Conservation (phyloP, 495 filamentous ascomycete species). For the Sabuloglossum arenarium region DNA sequence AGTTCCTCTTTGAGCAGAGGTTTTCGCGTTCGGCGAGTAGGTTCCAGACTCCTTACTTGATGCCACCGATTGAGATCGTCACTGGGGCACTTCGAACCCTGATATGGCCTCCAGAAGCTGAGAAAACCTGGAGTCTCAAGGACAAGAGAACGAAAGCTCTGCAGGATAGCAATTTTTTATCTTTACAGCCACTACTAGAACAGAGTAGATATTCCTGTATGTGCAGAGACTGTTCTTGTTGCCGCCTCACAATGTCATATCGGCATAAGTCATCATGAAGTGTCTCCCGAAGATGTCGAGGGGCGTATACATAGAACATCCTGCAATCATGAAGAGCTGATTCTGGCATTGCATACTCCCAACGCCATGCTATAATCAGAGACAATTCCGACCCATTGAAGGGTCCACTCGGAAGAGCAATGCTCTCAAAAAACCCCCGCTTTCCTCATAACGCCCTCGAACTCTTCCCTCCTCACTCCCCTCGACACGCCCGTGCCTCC, state of each 20-base stretch:
- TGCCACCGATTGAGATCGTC: neutral
- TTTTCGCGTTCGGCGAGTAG: neutral
- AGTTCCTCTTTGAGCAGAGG: conserved; percentile 35
- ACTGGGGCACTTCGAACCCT: too few relatives aligned
- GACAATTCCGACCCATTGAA: neutral
- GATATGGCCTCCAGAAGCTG: neutral
- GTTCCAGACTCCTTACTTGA: neutral
- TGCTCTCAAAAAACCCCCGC: conserved; percentile 44
- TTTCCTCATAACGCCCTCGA: conserved; percentile 65
- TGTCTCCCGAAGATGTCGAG: too few relatives aligned
- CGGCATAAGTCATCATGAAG: too few relatives aligned
- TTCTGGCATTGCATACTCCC: neutral
- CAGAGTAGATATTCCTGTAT: too few relatives aligned
- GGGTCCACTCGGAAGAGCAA: neutral
- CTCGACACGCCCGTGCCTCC: conserved; percentile 47
- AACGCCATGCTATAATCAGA: neutral
- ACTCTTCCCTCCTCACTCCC: conserved; percentile 60
- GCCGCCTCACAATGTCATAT: too few relatives aligned
- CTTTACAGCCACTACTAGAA: too few relatives aligned
- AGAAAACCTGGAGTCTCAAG: neutral
- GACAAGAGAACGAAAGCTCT: neutral
- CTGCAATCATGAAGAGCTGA: too few relatives aligned
- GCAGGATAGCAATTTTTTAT: neutral
- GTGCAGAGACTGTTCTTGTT: too few relatives aligned
- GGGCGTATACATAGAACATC: too few relatives aligned